phyloP scores from a whole-genome alignment of 306 rosid species.

The Canavalia ensiformis region DNA sequence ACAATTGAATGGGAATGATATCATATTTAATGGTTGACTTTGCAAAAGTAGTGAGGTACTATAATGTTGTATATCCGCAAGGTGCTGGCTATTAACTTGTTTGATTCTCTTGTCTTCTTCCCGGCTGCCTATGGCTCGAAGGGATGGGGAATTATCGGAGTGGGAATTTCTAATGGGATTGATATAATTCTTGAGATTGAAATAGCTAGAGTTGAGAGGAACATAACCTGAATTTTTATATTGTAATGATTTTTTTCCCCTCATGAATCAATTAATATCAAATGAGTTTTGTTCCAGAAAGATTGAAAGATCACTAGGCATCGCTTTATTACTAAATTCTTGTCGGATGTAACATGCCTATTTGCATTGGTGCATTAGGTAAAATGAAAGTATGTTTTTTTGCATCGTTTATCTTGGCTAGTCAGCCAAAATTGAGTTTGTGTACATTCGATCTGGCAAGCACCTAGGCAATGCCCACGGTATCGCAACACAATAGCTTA shows the following conservation, averaged over 20 bases:
- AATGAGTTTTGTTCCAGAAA: not conserved
- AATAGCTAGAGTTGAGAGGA: slow-evolving; percentile 38
- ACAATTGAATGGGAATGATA: slow-evolving; percentile 95
- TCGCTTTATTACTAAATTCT: not conserved
- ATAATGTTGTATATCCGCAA: slow-evolving; percentile 42
- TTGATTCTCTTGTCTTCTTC: slow-evolving; percentile 31
- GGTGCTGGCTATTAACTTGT: slow-evolving; percentile 24
- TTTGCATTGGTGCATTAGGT: not conserved
- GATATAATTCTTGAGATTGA: slow-evolving; percentile 37
- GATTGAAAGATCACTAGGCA: not conserved
- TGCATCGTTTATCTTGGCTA: too few species aligned
- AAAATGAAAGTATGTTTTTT: not conserved
- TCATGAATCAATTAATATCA: slow-evolving; percentile 38
- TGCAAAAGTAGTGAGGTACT: slow-evolving; percentile 17
- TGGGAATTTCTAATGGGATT: slow-evolving; percentile 13
- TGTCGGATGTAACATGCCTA: not conserved
- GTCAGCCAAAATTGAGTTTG: too few species aligned
- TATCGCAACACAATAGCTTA: too few species aligned
- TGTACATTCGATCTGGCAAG: too few species aligned
- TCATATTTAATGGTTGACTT: not conserved
- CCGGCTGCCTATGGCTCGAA: slow-evolving; percentile 29
- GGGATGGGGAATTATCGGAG: slow-evolving; percentile 22
- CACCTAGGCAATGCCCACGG: too few species aligned
- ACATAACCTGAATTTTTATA: not conserved
- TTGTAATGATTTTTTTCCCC: slow-evolving; percentile 30